Evolutionary conservation across 2,329 filamentous ascomycete genomes (phyloP), one percentile per base, ranked within the genome.

Genomic region (Curvularia verruculosa): DNA sequence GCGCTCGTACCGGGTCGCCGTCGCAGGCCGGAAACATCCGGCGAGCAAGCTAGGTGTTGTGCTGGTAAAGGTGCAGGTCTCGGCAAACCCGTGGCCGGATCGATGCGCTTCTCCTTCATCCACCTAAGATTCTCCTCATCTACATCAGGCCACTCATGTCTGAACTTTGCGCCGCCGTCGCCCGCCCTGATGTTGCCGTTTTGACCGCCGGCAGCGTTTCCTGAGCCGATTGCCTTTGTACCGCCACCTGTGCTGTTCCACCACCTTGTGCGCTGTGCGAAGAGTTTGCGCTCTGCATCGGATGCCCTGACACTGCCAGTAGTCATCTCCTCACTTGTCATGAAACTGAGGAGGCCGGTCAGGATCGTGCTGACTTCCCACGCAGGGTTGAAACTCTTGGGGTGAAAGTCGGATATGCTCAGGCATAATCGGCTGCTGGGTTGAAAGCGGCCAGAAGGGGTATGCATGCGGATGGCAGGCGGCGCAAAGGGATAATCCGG

Each of bases 291-390:
- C 81, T 98, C 93, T 3, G 85, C 81, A 48, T 91, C 85, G 0
- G 86, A 89, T 18, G 88, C 91, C 5, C 89, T 88, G 28, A 99
- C 86, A 28, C 89, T 93, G 2, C 95, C 95, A 0, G 95, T 98
- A 0, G 95, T 99, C 90, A 98, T 97, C 80, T 99, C 95, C 73
- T 99, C 94, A 64, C 91, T 92, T 2, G 94, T 98, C 95, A 99
- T 99, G 79, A 99, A 99, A 37, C 90, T 96, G 61, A 98, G 82
- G 26, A 99, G 85, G 9, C 95, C 95, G 53, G 96, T 96, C 15
- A 99, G 82, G 63, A 99, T 99, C 0, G 95, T 99, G 52, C 90
- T 94, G 7, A 99, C 95, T 73, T 96, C 94, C 95, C 95, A 99
- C 1, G 95, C 93, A 1, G 95, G 95, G 75, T 99, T 99, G 82